A percentile compares a stretch with the other conserved stretches of the same genome.
Evolutionary conservation across 129 eudicot species (phyloP).

Genomic region (Arctium minus): DNA sequence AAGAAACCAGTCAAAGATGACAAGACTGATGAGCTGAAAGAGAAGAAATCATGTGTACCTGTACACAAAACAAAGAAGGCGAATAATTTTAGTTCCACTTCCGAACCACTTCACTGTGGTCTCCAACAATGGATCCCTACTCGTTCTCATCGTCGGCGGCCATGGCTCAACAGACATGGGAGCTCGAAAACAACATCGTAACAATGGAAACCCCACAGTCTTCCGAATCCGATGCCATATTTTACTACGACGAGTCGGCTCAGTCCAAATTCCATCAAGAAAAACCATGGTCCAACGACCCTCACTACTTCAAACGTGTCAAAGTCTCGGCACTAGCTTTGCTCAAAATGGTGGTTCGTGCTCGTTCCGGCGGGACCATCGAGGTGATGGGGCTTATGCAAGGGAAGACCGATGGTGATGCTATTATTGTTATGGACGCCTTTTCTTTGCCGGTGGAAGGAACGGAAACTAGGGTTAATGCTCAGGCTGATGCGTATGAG

Average conservation of each 20-base stretch:
- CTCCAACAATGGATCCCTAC: conserved; percentile 55
- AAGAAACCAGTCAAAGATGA: too few species aligned
- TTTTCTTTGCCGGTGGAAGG: conserved; percentile 97
- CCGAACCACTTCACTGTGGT: background rate
- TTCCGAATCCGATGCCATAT: conserved; percentile 64
- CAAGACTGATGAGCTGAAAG: too few species aligned
- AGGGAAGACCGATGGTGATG: conserved; percentile 95
- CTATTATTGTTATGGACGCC: conserved; percentile 93
- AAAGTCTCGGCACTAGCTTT: conserved; percentile 88
- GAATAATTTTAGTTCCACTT: background rate
- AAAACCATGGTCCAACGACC: conserved; percentile 82
- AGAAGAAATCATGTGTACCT: too few species aligned
- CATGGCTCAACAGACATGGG: conserved; percentile 90
- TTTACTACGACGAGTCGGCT: conserved; percentile 84
- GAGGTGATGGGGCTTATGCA: conserved; percentile 99
- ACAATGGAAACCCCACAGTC: conserved; percentile 40
- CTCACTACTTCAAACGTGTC: conserved; percentile 88
- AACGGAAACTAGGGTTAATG: conserved; percentile 97
- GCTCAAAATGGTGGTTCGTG: conserved; percentile 93
- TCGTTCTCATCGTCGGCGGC: conserved; percentile 55
- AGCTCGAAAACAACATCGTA: conserved; percentile 85
- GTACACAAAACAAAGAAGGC: background rate
- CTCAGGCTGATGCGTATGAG: conserved; percentile 99
- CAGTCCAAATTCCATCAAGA: conserved; percentile 88
- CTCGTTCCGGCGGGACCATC: conserved; percentile 90